Conservation (phyloP, 2,329 filamentous ascomycete genomes). For the Ilyonectria sp. region DNA sequence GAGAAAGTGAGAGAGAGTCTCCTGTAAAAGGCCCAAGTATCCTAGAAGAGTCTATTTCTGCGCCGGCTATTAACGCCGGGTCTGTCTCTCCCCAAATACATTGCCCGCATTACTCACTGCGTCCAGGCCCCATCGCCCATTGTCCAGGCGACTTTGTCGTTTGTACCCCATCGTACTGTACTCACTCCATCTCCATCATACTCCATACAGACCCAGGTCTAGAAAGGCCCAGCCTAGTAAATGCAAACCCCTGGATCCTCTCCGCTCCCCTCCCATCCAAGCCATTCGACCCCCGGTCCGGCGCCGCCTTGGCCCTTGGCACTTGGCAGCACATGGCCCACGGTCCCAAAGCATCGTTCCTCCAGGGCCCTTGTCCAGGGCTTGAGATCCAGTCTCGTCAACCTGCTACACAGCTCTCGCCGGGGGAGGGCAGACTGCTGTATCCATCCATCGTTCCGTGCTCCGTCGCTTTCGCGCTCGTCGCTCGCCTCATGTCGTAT, state of each 20-base stretch:
- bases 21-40: too few relatives aligned
- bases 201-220: neutral
- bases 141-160: neutral
- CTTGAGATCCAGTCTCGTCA: neutral
- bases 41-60: too few relatives aligned
- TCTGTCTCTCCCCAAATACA: too few relatives aligned
- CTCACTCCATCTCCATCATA: too few relatives aligned
- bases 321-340: neutral
- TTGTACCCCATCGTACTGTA: too few relatives aligned
- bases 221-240: neutral
- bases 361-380: neutral
- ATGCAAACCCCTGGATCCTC: neutral
- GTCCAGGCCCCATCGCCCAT: neutral
- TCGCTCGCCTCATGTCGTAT: too few relatives aligned
- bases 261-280: neutral
- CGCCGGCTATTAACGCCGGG: too few relatives aligned
- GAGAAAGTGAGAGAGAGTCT: too few relatives aligned
- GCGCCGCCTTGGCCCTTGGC: slow-evolving; percentile 10
- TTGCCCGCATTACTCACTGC: too few relatives aligned
- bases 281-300: neutral
- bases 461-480: neutral
- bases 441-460: neutral
- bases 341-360: neutral
- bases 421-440: neutral
- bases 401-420: neutral